phyloP scores from a whole-genome alignment of 768 basidiomycete species.

The Collybia mongolica region DNA sequence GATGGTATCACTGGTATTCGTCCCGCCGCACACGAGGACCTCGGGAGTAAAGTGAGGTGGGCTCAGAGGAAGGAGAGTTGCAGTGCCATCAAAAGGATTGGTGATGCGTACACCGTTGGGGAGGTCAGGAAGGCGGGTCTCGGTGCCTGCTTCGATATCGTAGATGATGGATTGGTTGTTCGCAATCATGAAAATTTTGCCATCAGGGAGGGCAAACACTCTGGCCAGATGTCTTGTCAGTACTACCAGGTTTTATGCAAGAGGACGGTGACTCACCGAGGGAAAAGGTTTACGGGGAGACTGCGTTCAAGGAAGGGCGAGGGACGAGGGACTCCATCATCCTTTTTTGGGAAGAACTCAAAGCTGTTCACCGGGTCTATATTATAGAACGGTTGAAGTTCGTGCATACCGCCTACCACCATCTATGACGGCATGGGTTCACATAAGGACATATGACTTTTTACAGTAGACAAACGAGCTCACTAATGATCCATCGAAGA shows the following conservation, averaged over 20 bases:
- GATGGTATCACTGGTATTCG: conserved; percentile 28
- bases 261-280: conserved; percentile 16
- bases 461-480: conserved; percentile 28
- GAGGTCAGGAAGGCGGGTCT: conserved; percentile 37
- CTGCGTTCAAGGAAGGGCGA: conserved; percentile 19
- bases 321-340: conserved; percentile 21
- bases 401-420: background rate
- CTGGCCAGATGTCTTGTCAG: conserved; percentile 13
- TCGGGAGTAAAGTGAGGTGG: conserved; percentile 41
- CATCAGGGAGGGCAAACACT: conserved; percentile 36
- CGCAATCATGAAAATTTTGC: conserved; percentile 38
- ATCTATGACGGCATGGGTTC: conserved; percentile 22
- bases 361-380: conserved; percentile 8
- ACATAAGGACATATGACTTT: conserved; percentile 14
- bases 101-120: conserved; percentile 44
- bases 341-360: conserved; percentile 39
- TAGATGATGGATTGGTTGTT: conserved; percentile 42
- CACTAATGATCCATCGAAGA: conserved; percentile 31
- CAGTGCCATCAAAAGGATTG: conserved; percentile 37
- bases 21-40: conserved; percentile 47
- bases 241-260: conserved; percentile 5
- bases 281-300: conserved; percentile 18
- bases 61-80: conserved; percentile 33
- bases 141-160: conserved; percentile 35
- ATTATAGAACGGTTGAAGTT: background rate